Evolutionary conservation across 2,329 filamentous ascomycete genomes (phyloP).

Genomic region (Chrysoporthe deuterocubensis): DNA sequence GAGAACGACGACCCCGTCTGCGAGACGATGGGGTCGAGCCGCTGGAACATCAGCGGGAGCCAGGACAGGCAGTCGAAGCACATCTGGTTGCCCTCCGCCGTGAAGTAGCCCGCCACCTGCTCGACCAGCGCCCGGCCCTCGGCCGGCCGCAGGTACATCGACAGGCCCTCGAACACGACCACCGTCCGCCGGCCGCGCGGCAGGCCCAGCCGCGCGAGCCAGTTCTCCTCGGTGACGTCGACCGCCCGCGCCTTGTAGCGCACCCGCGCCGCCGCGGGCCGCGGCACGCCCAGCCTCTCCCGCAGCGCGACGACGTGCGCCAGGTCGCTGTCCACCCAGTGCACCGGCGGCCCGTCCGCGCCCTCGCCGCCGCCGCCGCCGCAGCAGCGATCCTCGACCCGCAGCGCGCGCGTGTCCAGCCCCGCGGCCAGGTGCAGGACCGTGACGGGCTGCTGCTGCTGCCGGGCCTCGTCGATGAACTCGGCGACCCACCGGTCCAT

Average conservation of each 20-base stretch:
- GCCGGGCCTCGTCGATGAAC: conserved; percentile 15
- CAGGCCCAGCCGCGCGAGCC: conserved; percentile 18
- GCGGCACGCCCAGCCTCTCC: conserved; percentile 8
- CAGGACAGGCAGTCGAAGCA: conserved; percentile 25
- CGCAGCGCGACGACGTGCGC: conserved; percentile 27
- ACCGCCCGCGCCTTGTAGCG: conserved; percentile 18
- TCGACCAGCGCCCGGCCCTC: conserved; percentile 18
- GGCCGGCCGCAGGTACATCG: conserved; percentile 26
- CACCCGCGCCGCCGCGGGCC: conserved; percentile 7
- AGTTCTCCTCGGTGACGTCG: conserved; percentile 25
- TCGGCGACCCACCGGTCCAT: conserved; percentile 23
- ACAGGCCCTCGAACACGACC: conserved; percentile 28
- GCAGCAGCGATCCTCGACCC: conserved; percentile 12
- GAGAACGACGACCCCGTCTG: conserved; percentile 19
- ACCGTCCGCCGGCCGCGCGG: conserved; percentile 17
- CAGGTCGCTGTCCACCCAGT: conserved; percentile 27
- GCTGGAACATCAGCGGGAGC: conserved; percentile 9
- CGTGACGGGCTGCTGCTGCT: conserved; percentile 18
- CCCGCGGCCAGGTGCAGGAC: conserved; percentile 28
- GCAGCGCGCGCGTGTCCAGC: conserved; percentile 27
- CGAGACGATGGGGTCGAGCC: conserved; percentile 18
- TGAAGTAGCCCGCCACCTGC: conserved; percentile 20
- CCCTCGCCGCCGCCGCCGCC: not conserved
- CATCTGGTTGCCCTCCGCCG: conserved; percentile 19
- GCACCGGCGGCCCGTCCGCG: not conserved